A percentile compares a stretch with the other conserved stretches of the same genome.
These are phyloP conservation scores for Penicillium taxi DNA, from an alignment of 495 filamentous ascomycete genomes.

Conservation along the genomic window DNA sequence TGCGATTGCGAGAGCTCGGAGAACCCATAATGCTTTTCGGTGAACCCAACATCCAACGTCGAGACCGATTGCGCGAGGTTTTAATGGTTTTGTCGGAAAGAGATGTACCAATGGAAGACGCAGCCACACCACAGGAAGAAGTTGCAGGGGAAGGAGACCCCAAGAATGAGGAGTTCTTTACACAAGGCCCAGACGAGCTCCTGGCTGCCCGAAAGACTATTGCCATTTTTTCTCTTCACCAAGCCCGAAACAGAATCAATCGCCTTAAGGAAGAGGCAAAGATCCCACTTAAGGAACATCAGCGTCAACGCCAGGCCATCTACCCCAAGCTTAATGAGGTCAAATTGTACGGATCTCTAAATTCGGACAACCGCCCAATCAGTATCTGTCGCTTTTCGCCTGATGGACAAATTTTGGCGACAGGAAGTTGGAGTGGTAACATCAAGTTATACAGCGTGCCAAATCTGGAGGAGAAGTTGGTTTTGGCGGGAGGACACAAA, in stretches of 20 bases:
- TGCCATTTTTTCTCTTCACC: conserved; percentile 75
- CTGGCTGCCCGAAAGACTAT: conserved; percentile 73
- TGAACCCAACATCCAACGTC: conserved; percentile 76
- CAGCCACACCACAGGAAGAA: too few relatives aligned
- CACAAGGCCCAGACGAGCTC: conserved; percentile 65
- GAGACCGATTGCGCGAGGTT: conserved; percentile 79
- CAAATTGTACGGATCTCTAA: conserved; percentile 86
- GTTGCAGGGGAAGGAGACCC: conserved; percentile 58
- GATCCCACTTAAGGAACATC: conserved; percentile 78
- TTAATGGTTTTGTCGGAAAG: conserved; percentile 64
- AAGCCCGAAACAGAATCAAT: conserved; percentile 66
- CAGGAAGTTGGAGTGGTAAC: conserved; percentile 84
- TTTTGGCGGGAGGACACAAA: conserved; percentile 73
- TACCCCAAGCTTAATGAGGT: conserved; percentile 78
- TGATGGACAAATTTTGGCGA: conserved; percentile 72
- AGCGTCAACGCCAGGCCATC: conserved; percentile 80
- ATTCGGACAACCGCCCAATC: conserved; percentile 81
- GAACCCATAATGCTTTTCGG: conserved; percentile 94
- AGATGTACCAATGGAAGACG: conserved; percentile 56
- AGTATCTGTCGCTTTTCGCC: conserved; percentile 88
- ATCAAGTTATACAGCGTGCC: conserved; percentile 81
- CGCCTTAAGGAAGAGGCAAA: conserved; percentile 70
- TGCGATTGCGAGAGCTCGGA: conserved; percentile 70
- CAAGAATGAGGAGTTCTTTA: conserved; percentile 97
- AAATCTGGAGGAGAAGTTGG: conserved; percentile 64